A percentile compares a stretch with the other conserved stretches of the same genome.
phyloP scores from a whole-genome alignment of 2,329 filamentous ascomycete species.

The Arthrinium puccinioides region DNA sequence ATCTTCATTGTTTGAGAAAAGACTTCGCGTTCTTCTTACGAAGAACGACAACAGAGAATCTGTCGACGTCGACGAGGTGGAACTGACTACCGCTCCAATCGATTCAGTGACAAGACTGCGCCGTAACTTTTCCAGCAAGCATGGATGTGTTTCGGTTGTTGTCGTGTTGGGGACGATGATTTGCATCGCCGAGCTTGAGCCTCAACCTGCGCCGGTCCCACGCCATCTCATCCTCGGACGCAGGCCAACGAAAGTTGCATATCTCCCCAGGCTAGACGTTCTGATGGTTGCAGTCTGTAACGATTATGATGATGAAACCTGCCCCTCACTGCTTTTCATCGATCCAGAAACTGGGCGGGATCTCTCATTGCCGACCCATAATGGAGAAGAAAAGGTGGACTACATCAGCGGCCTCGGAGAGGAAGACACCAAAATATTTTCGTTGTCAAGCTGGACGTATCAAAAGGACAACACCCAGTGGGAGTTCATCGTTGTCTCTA shows the following conservation, averaged over 20 bases:
- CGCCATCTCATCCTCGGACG: slow-evolving; percentile 24
- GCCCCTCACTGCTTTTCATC: slow-evolving; percentile 47
- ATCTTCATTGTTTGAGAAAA: slow-evolving; percentile 27
- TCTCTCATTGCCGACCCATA: slow-evolving; percentile 39
- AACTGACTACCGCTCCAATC: slow-evolving; percentile 38
- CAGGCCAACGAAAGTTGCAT: slow-evolving; percentile 45
- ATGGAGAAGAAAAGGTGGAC: slow-evolving; percentile 23
- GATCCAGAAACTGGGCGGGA: slow-evolving; percentile 47
- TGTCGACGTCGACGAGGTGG: no score
- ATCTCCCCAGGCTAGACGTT: slow-evolving; percentile 44
- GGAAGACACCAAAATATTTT: slow-evolving; percentile 49
- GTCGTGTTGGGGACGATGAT: slow-evolving; percentile 43
- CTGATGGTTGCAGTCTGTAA: slow-evolving; percentile 44
- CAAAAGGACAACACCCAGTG: slow-evolving; percentile 49
- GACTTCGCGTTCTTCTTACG: slow-evolving; percentile 42
- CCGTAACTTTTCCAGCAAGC: slow-evolving; percentile 28
- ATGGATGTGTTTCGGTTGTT: slow-evolving; percentile 35
- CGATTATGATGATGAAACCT: slow-evolving; percentile 18
- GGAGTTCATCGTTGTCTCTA: slow-evolving; percentile 55
- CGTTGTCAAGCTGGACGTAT: slow-evolving; percentile 58
- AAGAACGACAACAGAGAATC: no score
- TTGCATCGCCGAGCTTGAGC: slow-evolving; percentile 45
- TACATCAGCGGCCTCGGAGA: slow-evolving; percentile 51
- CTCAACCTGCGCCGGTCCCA: slow-evolving; percentile 20
- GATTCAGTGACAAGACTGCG: slow-evolving; percentile 38